phyloP scores from a whole-genome alignment of 1,284 basidiomycete genomes.

The Boletus albobrunnescens region DNA sequence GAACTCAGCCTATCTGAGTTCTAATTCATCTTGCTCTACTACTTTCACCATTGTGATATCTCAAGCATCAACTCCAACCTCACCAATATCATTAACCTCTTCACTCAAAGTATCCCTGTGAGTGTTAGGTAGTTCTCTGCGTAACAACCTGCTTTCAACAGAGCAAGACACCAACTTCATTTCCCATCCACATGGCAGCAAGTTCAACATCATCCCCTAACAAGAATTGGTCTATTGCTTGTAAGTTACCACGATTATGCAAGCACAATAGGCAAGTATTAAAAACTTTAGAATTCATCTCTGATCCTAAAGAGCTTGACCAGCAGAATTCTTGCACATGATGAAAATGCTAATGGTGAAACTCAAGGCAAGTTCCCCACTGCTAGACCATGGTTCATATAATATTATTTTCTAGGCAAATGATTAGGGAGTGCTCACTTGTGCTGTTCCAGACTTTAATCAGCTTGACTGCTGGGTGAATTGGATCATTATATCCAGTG shows the following conservation, averaged over 20 bases:
- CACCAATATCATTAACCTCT: no score
- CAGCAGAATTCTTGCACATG: conserved; percentile 52
- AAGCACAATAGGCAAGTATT: conserved; percentile 48
- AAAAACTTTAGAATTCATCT: conserved; percentile 54
- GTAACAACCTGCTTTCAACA: no score
- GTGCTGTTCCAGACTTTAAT: no score
- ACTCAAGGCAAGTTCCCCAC: conserved; percentile 43
- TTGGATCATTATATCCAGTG: no score
- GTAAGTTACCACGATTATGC: not conserved
- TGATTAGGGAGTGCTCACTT: conserved; percentile 60
- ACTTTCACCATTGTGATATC: no score
- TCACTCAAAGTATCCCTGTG: no score
- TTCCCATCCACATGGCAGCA: conserved; percentile 49
- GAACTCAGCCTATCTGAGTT: no score
- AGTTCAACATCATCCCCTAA: conserved; percentile 54
- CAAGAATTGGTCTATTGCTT: not conserved
- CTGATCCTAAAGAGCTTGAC: conserved; percentile 45
- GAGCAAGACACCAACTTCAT: conserved; percentile 63
- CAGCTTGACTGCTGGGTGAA: no score
- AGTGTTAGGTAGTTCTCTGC: no score
- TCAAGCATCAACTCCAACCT: no score
- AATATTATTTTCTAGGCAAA: conserved; percentile 41
- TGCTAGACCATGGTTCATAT: no score
- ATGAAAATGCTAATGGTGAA: conserved; percentile 65
- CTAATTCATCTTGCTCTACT: no score